Conservation (phyloP, 495 filamentous ascomycete genomes). For the Schizothecium vesticola region DNA sequence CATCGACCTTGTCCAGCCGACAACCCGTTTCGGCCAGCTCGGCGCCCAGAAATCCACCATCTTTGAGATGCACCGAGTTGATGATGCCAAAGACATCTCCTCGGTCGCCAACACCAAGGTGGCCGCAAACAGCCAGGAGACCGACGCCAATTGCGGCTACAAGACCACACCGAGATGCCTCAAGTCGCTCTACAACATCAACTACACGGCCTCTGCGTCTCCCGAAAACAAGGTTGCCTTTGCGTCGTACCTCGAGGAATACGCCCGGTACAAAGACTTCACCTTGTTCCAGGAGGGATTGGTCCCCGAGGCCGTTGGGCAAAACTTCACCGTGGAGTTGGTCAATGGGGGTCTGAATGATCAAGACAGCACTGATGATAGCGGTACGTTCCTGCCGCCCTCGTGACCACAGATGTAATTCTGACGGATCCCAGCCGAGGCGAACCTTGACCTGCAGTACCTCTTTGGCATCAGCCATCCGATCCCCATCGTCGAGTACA, state of each 20-base stretch:
- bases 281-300: conserved; percentile 45
- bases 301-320: conserved; percentile 36
- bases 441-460: conserved; percentile 73
- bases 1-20: conserved; percentile 63
- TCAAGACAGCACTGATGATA: conserved; percentile 28
- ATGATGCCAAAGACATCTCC: neutral
- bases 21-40: conserved; percentile 51
- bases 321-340: conserved; percentile 57
- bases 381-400: conserved; percentile 15
- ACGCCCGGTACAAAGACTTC: conserved; percentile 55
- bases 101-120: neutral
- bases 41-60: conserved; percentile 25
- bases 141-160: conserved; percentile 34
- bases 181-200: conserved; percentile 53
- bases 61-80: conserved; percentile 23
- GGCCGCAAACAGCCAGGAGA: conserved; percentile 24
- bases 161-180: conserved; percentile 57
- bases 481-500: conserved; percentile 39
- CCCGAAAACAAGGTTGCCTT: conserved; percentile 32
- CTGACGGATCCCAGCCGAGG: conserved; percentile 42
- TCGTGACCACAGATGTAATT: neutral
- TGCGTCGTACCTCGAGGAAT: conserved; percentile 49
- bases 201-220: conserved; percentile 20
- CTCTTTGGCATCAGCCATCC: conserved; percentile 46
- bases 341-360: conserved; percentile 55